Evolutionary conservation across 2,329 filamentous ascomycete species (phyloP), one percentile per base, ranked within the genome.

Genomic region (Aspergillus sp.): DNA sequence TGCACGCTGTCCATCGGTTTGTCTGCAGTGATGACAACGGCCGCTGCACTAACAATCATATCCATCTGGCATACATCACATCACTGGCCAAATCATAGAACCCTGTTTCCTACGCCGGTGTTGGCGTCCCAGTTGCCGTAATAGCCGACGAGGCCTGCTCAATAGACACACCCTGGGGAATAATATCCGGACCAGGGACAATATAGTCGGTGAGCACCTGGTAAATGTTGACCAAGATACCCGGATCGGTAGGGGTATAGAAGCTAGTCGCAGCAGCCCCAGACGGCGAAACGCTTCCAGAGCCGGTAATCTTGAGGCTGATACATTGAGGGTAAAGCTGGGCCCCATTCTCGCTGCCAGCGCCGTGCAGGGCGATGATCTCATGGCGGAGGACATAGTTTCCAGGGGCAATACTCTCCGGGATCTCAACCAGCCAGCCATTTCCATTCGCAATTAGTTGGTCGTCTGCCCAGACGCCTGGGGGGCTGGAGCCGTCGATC

Each of bases 221-320:
- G 79, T 87, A 87, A 72, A 88, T 80, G 78, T 82, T 84, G 78
- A 86, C 73, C 60, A 78, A 63, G 66, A 88, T 84, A 58, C 86
- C 86, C 12, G 82, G 70, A 68, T 87, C 85, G 55, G 75, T 72
- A 64, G 77, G 74, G 52, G 75, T 84, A 79, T 88, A 88, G 31
- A 87, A 77, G 55, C 73, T 71, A 12, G 81, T 84, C 51, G 79
- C 84, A 12, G 77, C 67, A 17, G 76, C 78, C 58, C 84, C 85
- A 33, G 72, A 65, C n/a, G 80, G 79, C 53, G 74, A 63, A 60
- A 68, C 74, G 33, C 75, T 78, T 49, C 81, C 79, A 23, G 81
- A 83, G 52, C 84, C 83, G 35, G 81, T 82, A 61, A 88, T 75
- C 68, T 85, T 79, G 61, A 88, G 68, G 77, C 88, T 86, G 65